These are phyloP conservation scores for Leccinellum rugosiceps DNA, from an alignment of 768 basidiomycete genomes.

Conservation along the genomic window DNA sequence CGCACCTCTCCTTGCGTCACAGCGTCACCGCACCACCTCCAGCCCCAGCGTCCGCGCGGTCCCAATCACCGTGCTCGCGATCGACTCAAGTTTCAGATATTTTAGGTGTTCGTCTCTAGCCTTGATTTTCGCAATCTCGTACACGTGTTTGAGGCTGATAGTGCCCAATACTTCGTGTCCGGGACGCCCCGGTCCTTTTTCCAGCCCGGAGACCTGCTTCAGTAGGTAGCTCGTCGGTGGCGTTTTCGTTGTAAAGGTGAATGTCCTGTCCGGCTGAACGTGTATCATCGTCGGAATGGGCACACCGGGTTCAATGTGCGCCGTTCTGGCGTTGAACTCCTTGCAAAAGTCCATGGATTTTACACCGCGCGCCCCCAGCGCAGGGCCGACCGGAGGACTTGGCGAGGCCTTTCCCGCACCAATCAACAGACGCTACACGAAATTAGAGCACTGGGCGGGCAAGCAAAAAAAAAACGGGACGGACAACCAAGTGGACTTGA, in stretches of 20 bases:
- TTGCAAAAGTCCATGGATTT: constrained; percentile 99
- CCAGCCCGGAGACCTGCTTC: constrained; percentile 85
- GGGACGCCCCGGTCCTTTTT: constrained; percentile 84
- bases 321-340: constrained; percentile 98
- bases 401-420: constrained; percentile 95
- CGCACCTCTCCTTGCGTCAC: constrained; percentile 23
- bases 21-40: constrained; percentile 77
- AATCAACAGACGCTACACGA: constrained; percentile 71
- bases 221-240: constrained; percentile 89
- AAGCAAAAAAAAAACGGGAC: constrained; percentile 28
- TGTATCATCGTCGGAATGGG: constrained; percentile 92
- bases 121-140: constrained; percentile 98
- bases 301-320: constrained; percentile 77
- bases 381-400: constrained; percentile 94
- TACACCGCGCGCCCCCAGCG: constrained; percentile 95
- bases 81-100: constrained; percentile 81
- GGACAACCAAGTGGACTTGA: constrained; percentile 73
- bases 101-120: constrained; percentile 84
- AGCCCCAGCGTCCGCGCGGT: constrained; percentile 88
- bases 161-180: constrained; percentile 77
- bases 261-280: constrained; percentile 92
- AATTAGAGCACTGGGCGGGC: constrained; percentile 9
- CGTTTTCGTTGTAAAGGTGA: constrained; percentile 89
- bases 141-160: constrained; percentile 93
- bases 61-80: constrained; percentile 85